phyloP scores from a whole-genome alignment of 2,329 filamentous ascomycete species.

The Akanthomyces dipterigenus region DNA sequence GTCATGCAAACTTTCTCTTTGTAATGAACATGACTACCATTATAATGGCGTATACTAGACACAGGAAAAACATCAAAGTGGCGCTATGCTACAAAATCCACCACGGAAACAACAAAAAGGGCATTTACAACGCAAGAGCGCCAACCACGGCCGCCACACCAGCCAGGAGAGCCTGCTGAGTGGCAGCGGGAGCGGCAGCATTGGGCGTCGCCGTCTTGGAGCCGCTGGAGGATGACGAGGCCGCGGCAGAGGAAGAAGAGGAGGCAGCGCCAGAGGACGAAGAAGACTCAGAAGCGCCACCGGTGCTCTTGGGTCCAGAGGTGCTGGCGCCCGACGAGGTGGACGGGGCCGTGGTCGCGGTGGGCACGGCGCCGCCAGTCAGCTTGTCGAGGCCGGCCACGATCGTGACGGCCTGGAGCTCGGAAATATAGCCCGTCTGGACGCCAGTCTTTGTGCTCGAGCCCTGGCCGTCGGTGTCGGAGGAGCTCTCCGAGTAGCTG shows the following conservation, averaged over 20 bases:
- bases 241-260: too few species aligned
- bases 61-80: background rate
- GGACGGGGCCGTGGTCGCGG: slow-evolving; percentile 14
- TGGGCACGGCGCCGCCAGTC: background rate
- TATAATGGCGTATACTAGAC: background rate
- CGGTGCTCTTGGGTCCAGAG: slow-evolving; percentile 8
- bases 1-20: too few species aligned
- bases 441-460: slow-evolving; percentile 5
- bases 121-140: slow-evolving; percentile 27
- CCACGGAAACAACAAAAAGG: background rate
- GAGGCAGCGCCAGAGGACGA: slow-evolving; percentile 12
- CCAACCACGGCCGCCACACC: slow-evolving; percentile 29
- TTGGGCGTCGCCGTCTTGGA: slow-evolving; percentile 19
- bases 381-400: slow-evolving; percentile 34
- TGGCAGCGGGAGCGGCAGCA: slow-evolving; percentile 27
- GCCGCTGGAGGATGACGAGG: slow-evolving; percentile 13
- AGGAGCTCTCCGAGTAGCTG: slow-evolving; percentile 11
- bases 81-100: background rate
- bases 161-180: slow-evolving; percentile 29
- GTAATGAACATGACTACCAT: background rate
- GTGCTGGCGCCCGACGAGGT: background rate
- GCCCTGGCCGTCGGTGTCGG: background rate
- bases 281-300: slow-evolving; percentile 7
- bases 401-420: slow-evolving; percentile 27
- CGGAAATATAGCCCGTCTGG: slow-evolving; percentile 16